phyloP scores from a whole-genome alignment of 345 rosid species.

The Salix brachista region DNA sequence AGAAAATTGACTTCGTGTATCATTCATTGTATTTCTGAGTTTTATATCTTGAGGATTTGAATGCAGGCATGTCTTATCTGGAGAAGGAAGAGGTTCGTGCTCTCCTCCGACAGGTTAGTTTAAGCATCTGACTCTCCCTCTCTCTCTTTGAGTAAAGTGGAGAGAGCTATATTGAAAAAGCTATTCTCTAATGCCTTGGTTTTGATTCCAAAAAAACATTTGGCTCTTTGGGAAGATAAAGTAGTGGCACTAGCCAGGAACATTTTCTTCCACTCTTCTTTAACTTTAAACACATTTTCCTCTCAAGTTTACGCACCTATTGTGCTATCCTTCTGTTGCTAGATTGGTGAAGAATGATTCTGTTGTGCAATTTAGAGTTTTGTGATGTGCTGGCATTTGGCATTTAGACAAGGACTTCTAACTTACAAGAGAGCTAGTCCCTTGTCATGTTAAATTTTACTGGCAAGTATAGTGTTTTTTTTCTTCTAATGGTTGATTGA shows the following conservation, averaged over 20 bases:
- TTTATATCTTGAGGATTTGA: constrained; percentile 7
- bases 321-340: not conserved
- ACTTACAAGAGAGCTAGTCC: not conserved
- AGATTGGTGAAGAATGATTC: not conserved
- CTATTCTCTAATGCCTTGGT: not conserved
- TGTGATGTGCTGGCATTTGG: not conserved
- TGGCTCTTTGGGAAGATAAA: not conserved
- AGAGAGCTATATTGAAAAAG: not conserved
- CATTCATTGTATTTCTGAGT: constrained; percentile 6
- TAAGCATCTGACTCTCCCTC: constrained; percentile 8
- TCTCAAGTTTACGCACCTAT: not conserved
- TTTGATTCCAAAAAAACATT: not conserved
- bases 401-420: not conserved
- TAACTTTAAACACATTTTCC: not conserved
- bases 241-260: not conserved
- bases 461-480: not conserved
- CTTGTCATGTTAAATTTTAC: not conserved
- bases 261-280: not conserved
- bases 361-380: not conserved
- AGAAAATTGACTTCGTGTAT: not conserved
- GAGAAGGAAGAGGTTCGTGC: constrained; percentile 97
- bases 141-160: not conserved
- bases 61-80: constrained; percentile 68
- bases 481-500: not conserved
- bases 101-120: constrained; percentile 77